Conservation (phyloP, 495 filamentous ascomycete species). For the Astrothelium subdiscretum region DNA sequence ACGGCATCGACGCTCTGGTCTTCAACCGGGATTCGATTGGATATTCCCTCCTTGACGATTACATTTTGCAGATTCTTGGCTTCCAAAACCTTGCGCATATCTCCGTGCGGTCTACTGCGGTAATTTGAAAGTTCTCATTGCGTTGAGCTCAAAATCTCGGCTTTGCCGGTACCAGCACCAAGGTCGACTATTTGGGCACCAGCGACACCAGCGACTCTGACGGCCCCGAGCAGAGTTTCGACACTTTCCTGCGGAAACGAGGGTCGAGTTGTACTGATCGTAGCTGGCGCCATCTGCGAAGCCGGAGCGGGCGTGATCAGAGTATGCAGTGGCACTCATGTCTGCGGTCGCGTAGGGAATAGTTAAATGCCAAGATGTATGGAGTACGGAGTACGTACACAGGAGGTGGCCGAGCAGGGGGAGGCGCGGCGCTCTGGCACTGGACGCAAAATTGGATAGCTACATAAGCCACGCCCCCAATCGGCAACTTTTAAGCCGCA, state of each 20-base stretch:
- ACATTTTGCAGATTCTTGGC: conserved; percentile 42
- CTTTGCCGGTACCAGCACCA: conserved; percentile 56
- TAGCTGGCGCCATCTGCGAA: conserved; percentile 47
- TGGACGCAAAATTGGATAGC: not conserved
- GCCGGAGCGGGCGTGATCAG: conserved; percentile 26
- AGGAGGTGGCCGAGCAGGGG: not conserved
- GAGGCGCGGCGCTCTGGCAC: too few species aligned
- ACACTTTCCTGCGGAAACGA: conserved; percentile 46
- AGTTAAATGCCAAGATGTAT: not conserved
- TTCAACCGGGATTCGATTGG: conserved; percentile 40
- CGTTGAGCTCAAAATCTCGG: conserved; percentile 41
- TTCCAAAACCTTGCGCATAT: conserved; percentile 45
- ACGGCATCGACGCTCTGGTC: conserved; percentile 49
- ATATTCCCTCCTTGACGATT: conserved; percentile 40
- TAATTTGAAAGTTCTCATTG: conserved; percentile 40
- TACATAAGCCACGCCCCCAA: not conserved
- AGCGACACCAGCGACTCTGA: conserved; percentile 31
- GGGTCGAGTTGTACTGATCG: conserved; percentile 44
- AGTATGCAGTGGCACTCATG: conserved; percentile 6
- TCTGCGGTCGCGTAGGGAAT: not conserved
- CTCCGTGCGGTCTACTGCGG: conserved; percentile 53
- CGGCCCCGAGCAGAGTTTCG: conserved; percentile 37
- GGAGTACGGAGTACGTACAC: not conserved
- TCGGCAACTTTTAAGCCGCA: not conserved
- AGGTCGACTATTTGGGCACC: conserved; percentile 46